These are phyloP conservation scores for Ophiostoma ulmi DNA, from an alignment of 2,329 filamentous ascomycete genomes.

Conservation along the genomic window DNA sequence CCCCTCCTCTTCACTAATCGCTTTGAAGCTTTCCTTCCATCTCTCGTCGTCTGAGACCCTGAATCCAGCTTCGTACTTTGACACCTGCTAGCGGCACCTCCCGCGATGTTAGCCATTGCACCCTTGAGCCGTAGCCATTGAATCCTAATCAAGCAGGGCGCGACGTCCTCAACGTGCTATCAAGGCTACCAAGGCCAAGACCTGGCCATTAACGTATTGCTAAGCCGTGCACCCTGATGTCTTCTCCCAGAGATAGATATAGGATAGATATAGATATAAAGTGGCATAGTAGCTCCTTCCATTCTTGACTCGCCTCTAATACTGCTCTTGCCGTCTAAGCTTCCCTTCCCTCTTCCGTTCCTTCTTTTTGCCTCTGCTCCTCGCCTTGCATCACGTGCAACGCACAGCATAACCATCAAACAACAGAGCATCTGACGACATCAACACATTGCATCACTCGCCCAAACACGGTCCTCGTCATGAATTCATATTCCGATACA, in stretches of 20 bases:
- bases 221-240: slow-evolving; percentile 1
- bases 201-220: slow-evolving; percentile 5
- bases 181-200: background rate
- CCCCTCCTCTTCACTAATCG: too few relatives aligned
- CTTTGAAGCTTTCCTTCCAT: background rate
- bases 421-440: too few relatives aligned
- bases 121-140: background rate
- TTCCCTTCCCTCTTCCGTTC: background rate
- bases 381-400: background rate
- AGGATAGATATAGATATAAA: background rate
- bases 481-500: background rate
- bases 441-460: background rate
- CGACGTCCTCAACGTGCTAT: background rate
- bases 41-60: slow-evolving; percentile 5
- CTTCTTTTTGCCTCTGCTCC: background rate
- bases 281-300: background rate
- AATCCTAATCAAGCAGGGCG: background rate
- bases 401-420: background rate
- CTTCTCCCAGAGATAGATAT: background rate
- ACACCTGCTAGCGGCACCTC: slow-evolving; percentile 1
- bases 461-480: background rate
- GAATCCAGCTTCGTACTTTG: background rate
- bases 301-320: background rate
- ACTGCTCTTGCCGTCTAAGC: background rate
- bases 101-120: background rate